Evolutionary conservation across 2,329 filamentous ascomycete genomes (phyloP).

Genomic region (Ophiosphaerella korrae): DNA sequence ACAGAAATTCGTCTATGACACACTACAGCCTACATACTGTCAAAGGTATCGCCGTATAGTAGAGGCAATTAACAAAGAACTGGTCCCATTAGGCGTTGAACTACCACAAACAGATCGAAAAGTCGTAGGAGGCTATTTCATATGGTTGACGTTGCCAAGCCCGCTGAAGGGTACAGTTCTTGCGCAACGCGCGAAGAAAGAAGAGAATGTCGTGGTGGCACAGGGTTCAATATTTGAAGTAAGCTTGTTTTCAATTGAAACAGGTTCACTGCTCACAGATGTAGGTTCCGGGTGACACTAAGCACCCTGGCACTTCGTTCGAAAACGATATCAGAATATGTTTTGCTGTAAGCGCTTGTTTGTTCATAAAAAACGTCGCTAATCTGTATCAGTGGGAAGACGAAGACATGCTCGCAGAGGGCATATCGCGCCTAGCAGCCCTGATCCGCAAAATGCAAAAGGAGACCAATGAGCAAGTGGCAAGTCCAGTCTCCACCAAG

Average conservation of each 20-base stretch:
- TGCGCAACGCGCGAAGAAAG: conserved; percentile 61
- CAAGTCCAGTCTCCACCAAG: conserved; percentile 17
- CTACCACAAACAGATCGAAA: conserved; percentile 50
- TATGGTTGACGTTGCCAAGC: conserved; percentile 73
- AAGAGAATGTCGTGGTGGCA: conserved; percentile 71
- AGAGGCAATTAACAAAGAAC: conserved; percentile 61
- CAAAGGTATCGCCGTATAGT: conserved; percentile 62
- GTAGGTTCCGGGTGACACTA: conserved; percentile 53
- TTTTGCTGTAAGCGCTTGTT: conserved; percentile 32
- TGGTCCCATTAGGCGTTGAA: conserved; percentile 67
- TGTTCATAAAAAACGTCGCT: conserved; percentile 2
- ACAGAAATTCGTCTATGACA: conserved; percentile 58
- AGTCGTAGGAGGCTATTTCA: conserved; percentile 80
- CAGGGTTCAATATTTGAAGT: conserved; percentile 71
- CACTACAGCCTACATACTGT: conserved; percentile 62
- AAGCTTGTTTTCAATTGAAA: conserved; percentile 30
- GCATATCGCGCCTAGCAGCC: conserved; percentile 65
- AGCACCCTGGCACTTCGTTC: conserved; percentile 58
- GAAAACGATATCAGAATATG: conserved; percentile 53
- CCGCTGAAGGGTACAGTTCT: conserved; percentile 60
- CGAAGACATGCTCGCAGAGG: conserved; percentile 68
- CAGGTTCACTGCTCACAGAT: conserved; percentile 14
- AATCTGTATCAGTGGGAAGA: conserved; percentile 59
- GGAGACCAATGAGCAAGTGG: conserved; percentile 21
- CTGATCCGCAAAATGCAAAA: conserved; percentile 52